Base-by-base conservation (phyloP, 495 filamentous ascomycete genomes). In the Penicillium paradoxum region DNA sequence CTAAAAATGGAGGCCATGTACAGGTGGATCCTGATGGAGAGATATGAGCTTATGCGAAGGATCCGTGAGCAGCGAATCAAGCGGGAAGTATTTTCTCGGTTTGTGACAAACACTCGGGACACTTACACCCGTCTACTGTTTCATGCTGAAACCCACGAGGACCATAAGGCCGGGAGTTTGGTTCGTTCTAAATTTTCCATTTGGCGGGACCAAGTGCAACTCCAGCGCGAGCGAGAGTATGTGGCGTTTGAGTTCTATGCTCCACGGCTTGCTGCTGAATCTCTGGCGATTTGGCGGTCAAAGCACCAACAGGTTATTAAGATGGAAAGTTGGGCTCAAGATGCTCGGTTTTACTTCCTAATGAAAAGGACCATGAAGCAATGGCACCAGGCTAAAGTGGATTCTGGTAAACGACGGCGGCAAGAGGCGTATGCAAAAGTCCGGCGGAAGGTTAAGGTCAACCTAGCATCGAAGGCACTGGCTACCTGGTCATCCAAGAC, bases 331-430 rank as follows among this genome's bases (percentile, higher is more conserved):
- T 79, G 79, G 78, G 74, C 83, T 17, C 56, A 58, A 8, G 71
- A 84, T 62, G 83, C 82, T 9, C 56, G 70, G 9, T 87, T 81
- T 45, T 89, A 84, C 56, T 81, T 86, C 51, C 49, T 77, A 19
- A 71, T 77, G 27, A 81, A 73, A 14, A 74, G 71, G 52, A 63
- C 67, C n/a, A 51, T 85, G 21, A 82, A 79, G 47, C 53, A 53
- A 22, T 88, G 83, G 85, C 74, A 73, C 42, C 65, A 67, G 40
- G 77, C 80, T 13, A 73, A 73, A 6, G 55, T 74, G 27, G 68
- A 77, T 39, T 73, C 79, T 7, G 70, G 76, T 25, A 77, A 79
- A 50, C 71, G 76, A 48, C 80, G 79, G 39, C 75, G 81, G 8
- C 78, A 81, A 42, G 75, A 81, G 19, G 77, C 82, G 8, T 88